Conservation (phyloP, 2,329 filamentous ascomycete genomes). For the Chrysosporium keratinophilum region DNA sequence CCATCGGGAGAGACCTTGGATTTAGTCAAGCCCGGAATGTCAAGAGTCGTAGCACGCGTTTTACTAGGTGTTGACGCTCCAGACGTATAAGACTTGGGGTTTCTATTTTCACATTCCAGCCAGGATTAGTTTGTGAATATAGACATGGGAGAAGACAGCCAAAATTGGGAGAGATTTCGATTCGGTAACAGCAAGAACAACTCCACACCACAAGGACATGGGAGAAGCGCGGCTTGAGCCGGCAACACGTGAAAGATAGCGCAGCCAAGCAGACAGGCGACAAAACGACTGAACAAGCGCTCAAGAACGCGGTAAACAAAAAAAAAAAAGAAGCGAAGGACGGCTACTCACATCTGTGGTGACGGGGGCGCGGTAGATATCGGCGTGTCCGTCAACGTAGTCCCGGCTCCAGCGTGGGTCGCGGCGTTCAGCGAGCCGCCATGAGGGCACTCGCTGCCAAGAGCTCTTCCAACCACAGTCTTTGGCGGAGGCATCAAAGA, state of each 20-base stretch:
- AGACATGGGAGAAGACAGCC: background rate
- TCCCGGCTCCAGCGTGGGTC: conserved; percentile 40
- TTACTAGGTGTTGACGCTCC: conserved; percentile 67
- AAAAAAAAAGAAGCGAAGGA: background rate
- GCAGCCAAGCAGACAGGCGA: background rate
- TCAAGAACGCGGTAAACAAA: background rate
- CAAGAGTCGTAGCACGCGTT: conserved; percentile 82
- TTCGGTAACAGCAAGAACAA: too few relatives aligned
- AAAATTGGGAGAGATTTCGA: too few relatives aligned
- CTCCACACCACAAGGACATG: too few relatives aligned
- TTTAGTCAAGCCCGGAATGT: conserved; percentile 91
- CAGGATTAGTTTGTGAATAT: conserved; percentile 1
- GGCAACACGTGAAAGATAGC: too few relatives aligned
- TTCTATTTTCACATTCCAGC: conserved; percentile 8
- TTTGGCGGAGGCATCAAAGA: conserved; percentile 30
- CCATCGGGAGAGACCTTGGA: conserved; percentile 94
- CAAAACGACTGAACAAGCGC: background rate
- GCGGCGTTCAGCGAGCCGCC: conserved; percentile 32
- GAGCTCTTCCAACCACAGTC: conserved; percentile 34
- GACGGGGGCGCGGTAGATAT: conserved; percentile 52
- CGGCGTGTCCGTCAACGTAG: conserved; percentile 53
- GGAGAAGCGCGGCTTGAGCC: too few relatives aligned
- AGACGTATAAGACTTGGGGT: conserved; percentile 49
- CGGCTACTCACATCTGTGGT: conserved; percentile 47
- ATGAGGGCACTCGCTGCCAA: conserved; percentile 32